Evolutionary conservation across 805 yeast species (phyloP), one percentile per base, ranked within the genome.

Genomic region (Candida insectalens): DNA sequence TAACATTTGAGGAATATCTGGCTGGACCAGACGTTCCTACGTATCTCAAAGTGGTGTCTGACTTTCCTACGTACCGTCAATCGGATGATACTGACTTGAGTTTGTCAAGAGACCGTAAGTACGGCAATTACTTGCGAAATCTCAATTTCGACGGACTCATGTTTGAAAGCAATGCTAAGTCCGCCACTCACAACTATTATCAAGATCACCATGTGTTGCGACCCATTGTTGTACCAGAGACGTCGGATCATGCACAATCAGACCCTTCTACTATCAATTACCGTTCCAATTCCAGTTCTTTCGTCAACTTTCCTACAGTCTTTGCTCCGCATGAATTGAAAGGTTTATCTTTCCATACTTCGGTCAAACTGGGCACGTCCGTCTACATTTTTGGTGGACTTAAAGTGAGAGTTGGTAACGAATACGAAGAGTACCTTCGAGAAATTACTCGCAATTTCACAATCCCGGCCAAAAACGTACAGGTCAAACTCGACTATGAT

Each of bases 331-430:
- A 41, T 5, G 57, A 60, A n/a, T 34, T 66, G 1, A 71, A 74
- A 4, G 51, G 68, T 0, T 42, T 70, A 14, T 46, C 59, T 0
- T 65, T 67, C 41, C 74, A 72, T 39, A 50, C 67, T 4, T 38
- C 68, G 0, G 57, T 60, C n/a, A 60, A 58, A 8, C 36, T 63
- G 34, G 50, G 55, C 16, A 62, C 57, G 14, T 53, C 51, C n/a
- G 51, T 66, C 3, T 65, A 54, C 36, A 40, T 62, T 1, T 40
- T 62, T 18, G 79, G 79, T 18, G 80, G 80, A 0, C 42, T 67
- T n/a, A 36, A 43, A 3, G 30, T 39, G 12, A 35, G 45, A 32
- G 13, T 40, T 4, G 37, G 34, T 3, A 42, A 40, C 2, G 55
- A 52, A 25, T 58, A 57, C 36, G 46, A 38, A 14, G 28, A 28